These are phyloP conservation scores for Apophysomyces sp. DNA, from an alignment of 371 early-diverging fungal species.

Conservation along the genomic window DNA sequence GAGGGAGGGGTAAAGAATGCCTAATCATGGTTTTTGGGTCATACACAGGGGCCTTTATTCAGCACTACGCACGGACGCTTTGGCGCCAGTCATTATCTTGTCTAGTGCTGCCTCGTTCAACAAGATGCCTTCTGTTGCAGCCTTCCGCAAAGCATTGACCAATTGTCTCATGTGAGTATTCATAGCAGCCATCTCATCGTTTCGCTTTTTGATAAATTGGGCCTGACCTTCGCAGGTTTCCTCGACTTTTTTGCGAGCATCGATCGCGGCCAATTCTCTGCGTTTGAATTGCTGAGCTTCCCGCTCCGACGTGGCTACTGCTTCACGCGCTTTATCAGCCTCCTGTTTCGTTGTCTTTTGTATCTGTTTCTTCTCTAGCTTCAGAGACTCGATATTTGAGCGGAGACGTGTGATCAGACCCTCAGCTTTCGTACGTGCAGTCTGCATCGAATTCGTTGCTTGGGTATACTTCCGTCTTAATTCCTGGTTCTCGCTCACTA, in stretches of 20 bases:
- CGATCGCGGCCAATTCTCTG: conserved; percentile 32
- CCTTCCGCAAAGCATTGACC: conserved; percentile 21
- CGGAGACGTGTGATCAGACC: conserved; percentile 31
- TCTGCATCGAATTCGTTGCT: conserved; percentile 43
- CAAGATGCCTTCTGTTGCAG: conserved; percentile 33
- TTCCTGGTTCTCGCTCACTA: conserved; percentile 65
- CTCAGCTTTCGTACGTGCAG: conserved; percentile 49
- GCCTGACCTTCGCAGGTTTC: conserved; percentile 57
- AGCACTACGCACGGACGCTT: background rate
- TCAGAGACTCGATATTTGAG: conserved; percentile 50
- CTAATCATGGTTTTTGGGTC: no score
- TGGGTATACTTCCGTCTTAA: conserved; percentile 55
- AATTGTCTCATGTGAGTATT: conserved; percentile 31
- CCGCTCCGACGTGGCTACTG: conserved; percentile 51
- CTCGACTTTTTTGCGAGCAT: conserved; percentile 68
- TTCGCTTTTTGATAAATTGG: conserved; percentile 42
- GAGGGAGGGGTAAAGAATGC: no score
- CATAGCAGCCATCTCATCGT: conserved; percentile 40
- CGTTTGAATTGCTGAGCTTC: conserved; percentile 67
- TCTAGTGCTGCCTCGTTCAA: conserved; percentile 35
- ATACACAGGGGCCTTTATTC: background rate
- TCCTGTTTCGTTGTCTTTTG: conserved; percentile 66
- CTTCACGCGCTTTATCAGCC: conserved; percentile 56
- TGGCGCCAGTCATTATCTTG: conserved; percentile 10
- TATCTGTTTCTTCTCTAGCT: conserved; percentile 73